phyloP scores from a whole-genome alignment of 2,329 filamentous ascomycete genomes.

The Periconia macrospinosa region DNA sequence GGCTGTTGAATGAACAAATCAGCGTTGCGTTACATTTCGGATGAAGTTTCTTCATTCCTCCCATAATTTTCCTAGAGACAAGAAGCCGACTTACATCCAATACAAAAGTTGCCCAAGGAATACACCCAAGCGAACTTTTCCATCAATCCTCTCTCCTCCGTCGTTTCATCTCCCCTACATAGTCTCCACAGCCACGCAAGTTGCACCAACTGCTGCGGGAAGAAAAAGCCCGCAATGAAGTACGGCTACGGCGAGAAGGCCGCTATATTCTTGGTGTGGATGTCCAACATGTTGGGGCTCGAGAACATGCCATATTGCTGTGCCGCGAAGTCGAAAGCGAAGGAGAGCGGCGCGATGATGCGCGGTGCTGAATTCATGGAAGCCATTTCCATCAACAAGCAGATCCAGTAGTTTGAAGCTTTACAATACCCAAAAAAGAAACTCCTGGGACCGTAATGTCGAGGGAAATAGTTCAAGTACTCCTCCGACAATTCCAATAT shows the following conservation, averaged over 20 bases:
- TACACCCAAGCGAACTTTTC: constrained; percentile 60
- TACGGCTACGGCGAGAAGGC: constrained; percentile 62
- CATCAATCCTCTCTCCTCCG: constrained; percentile 53
- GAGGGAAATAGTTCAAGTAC: too few species aligned
- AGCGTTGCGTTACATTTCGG: not conserved
- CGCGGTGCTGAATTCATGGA: constrained; percentile 57
- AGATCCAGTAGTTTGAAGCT: not conserved
- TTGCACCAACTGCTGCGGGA: constrained; percentile 63
- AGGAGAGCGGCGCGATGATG: constrained; percentile 58
- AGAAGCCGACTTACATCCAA: constrained; percentile 51
- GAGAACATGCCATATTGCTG: constrained; percentile 63
- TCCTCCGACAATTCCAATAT: too few species aligned
- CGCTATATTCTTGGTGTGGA: constrained; percentile 60
- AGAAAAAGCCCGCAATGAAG: constrained; percentile 64
- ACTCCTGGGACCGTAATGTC: too few species aligned
- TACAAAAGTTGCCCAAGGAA: constrained; percentile 60
- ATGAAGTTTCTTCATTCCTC: not conserved
- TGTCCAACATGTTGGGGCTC: constrained; percentile 61
- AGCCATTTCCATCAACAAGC: constrained; percentile 48
- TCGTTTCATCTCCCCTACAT: constrained; percentile 51
- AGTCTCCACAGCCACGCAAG: constrained; percentile 61
- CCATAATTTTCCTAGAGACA: not conserved
- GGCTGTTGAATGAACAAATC: constrained; percentile 27
- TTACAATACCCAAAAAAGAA: too few species aligned
- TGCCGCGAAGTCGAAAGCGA: constrained; percentile 59